Evolutionary conservation across 495 filamentous ascomycete genomes (phyloP).

Genomic region (Terfezia claveryi): DNA sequence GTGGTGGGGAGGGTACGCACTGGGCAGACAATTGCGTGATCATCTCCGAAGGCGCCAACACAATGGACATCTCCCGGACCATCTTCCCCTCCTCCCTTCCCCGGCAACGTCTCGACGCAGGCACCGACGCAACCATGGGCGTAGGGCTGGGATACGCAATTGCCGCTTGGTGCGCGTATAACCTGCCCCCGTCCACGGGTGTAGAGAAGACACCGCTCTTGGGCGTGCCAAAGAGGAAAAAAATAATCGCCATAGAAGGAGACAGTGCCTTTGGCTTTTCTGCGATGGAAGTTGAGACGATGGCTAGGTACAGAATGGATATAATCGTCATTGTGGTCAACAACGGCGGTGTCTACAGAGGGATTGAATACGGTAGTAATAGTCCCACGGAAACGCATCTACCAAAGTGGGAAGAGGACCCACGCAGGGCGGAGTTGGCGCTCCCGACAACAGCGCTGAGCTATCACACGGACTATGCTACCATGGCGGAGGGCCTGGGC

Average conservation of each 20-base stretch:
- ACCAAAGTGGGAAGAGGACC: constrained; percentile 18
- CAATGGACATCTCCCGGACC: constrained; percentile 44
- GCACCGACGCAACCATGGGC: constrained; percentile 48
- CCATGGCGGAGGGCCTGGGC: constrained; percentile 34
- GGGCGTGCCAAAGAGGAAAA: constrained; percentile 22
- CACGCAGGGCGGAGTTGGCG: constrained; percentile 14
- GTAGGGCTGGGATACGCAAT: constrained; percentile 42
- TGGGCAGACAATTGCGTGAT: constrained; percentile 34
- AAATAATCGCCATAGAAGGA: constrained; percentile 39
- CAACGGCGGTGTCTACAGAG: constrained; percentile 43
- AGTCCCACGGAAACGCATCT: constrained; percentile 17
- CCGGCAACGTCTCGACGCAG: constrained; percentile 39
- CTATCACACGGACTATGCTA: constrained; percentile 37
- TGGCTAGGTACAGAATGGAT: constrained; percentile 39
- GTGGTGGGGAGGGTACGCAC: constrained; percentile 13
- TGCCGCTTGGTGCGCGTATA: constrained; percentile 39
- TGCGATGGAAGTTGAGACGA: constrained; percentile 41
- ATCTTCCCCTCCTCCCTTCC: constrained; percentile 37
- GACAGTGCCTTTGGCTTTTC: constrained; percentile 43
- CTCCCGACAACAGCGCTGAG: constrained; percentile 34
- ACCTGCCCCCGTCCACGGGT: constrained; percentile 6
- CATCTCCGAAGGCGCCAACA: constrained; percentile 44
- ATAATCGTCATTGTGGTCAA: constrained; percentile 41
- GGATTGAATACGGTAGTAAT: constrained; percentile 23
- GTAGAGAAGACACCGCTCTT: constrained; percentile 10